phyloP scores from a whole-genome alignment of 176 grass and related monocot species.

The Canna indica region DNA sequence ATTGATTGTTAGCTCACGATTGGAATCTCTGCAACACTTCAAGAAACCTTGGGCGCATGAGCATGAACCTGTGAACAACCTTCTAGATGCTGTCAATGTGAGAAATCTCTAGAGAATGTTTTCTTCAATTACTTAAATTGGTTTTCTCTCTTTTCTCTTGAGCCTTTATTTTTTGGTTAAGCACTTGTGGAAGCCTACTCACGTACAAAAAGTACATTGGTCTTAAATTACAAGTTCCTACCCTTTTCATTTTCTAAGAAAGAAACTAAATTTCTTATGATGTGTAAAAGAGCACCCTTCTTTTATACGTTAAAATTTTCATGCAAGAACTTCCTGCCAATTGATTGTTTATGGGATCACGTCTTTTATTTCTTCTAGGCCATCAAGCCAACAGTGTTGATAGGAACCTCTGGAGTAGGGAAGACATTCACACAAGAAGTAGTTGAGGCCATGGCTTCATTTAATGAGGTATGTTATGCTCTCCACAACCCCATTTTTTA shows the following conservation, averaged over 20 bases:
- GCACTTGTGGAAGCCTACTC: too few species aligned
- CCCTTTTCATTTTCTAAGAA: too few species aligned
- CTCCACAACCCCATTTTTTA: background rate
- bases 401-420: slow-evolving; percentile 89
- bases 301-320: background rate
- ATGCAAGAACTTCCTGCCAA: background rate
- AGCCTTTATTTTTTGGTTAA: background rate
- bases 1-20: slow-evolving; percentile 71
- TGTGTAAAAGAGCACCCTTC: background rate
- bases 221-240: background rate
- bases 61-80: slow-evolving; percentile 52
- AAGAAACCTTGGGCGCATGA: slow-evolving; percentile 96
- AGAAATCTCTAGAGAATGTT: slow-evolving; percentile 3
- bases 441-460: slow-evolving; percentile 79
- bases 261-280: background rate
- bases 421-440: slow-evolving; percentile 78
- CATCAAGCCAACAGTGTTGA: slow-evolving; percentile 93
- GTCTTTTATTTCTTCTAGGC: slow-evolving; percentile 24
- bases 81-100: slow-evolving; percentile 84
- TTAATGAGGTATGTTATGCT: slow-evolving; percentile 56
- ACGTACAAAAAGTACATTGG: too few species aligned
- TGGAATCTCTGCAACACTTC: slow-evolving; percentile 69
- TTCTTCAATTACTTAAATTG: background rate
- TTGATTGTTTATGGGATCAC: background rate
- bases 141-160: background rate